Evolutionary conservation across 2,329 filamentous ascomycete species (phyloP).

Genomic region (Calonectria pteridis): DNA sequence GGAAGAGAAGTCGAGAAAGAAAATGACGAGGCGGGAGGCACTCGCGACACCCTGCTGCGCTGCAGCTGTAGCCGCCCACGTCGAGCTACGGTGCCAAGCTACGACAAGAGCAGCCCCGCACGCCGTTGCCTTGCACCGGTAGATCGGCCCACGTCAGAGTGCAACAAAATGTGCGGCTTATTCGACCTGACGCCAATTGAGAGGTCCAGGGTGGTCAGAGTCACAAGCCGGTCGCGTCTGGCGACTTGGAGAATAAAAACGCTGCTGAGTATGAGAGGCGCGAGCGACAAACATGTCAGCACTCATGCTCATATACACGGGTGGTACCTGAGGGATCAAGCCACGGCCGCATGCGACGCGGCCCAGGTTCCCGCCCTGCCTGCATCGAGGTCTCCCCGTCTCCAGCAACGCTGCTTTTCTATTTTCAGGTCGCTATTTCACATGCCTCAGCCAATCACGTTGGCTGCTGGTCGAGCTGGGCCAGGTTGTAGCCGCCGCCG

Average conservation of each 20-base stretch:
- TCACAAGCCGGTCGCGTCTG: background rate
- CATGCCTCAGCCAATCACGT: constrained; percentile 1
- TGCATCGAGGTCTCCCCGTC: background rate
- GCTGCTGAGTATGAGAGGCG: background rate
- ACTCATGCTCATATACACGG: background rate
- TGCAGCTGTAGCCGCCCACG: constrained; percentile 29
- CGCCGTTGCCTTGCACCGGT: background rate
- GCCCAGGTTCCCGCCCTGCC: constrained; percentile 18
- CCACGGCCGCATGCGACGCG: constrained; percentile 15
- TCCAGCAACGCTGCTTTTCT: background rate
- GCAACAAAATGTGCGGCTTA: background rate
- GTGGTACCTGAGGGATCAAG: background rate
- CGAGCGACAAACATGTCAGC: background rate
- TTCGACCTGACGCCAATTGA: constrained; percentile 1
- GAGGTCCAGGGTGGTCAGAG: background rate
- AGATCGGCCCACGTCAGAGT: constrained; percentile 15
- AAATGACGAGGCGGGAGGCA: constrained; percentile 6
- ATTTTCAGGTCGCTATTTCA: background rate
- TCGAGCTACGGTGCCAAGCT: constrained; percentile 28
- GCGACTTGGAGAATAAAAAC: background rate
- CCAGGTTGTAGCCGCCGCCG: constrained; percentile 26
- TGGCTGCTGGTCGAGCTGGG: background rate
- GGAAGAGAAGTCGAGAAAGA: constrained; percentile 16
- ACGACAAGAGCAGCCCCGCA: constrained; percentile 24
- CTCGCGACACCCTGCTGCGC: constrained; percentile 16